A percentile compares a stretch with the other conserved stretches of the same genome.
Conservation (phyloP, 2,329 filamentous ascomycete species). For the Microdochium bolleyi region DNA sequence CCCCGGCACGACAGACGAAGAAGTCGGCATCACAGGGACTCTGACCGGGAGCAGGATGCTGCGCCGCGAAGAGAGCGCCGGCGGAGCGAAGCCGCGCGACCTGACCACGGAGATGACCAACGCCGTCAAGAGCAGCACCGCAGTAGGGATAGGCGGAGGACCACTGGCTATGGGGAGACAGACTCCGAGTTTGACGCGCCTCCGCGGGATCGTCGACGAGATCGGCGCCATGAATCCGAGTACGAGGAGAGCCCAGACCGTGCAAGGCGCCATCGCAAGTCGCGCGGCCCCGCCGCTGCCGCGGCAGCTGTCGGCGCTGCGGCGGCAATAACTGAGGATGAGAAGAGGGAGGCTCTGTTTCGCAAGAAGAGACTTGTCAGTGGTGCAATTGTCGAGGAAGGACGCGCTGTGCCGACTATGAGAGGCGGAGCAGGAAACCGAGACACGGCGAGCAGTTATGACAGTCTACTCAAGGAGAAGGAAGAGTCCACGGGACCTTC, state of each 20-base stretch:
- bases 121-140: neutral
- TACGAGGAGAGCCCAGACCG: neutral
- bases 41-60: slow-evolving; percentile 10
- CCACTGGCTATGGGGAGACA: neutral
- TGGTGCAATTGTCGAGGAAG: slow-evolving; percentile 62
- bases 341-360: neutral
- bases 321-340: neutral
- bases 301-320: neutral
- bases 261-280: neutral
- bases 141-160: neutral
- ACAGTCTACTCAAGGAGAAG: slow-evolving; percentile 42
- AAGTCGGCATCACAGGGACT: slow-evolving; percentile 7
- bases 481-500: slow-evolving; percentile 1
- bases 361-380: slow-evolving; percentile 58
- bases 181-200: neutral
- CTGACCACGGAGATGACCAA: neutral
- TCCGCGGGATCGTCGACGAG: neutral
- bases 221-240: neutral
- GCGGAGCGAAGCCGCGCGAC: slow-evolving; percentile 1
- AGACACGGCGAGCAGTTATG: slow-evolving; percentile 21
- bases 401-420: slow-evolving; percentile 31
- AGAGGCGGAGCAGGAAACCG: slow-evolving; percentile 29
- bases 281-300: neutral
- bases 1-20: slow-evolving; percentile 12
- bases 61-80: slow-evolving; percentile 8